These are phyloP conservation scores for Mycocentrospora acerina DNA, from an alignment of 2,329 filamentous ascomycete species.

Conservation along the genomic window DNA sequence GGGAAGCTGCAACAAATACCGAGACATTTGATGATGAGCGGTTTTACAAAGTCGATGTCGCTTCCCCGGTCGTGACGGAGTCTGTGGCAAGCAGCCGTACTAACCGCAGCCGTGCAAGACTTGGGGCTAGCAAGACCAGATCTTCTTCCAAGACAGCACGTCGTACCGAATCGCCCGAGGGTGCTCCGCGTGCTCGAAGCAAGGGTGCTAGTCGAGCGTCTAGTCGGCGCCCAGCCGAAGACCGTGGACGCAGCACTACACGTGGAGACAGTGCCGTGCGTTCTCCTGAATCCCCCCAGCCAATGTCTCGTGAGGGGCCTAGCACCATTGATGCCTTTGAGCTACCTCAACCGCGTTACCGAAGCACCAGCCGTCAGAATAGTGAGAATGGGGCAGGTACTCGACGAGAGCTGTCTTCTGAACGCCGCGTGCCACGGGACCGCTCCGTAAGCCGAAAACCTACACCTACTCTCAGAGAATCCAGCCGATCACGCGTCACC, in stretches of 20 bases:
- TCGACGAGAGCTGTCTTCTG: constrained; percentile 50
- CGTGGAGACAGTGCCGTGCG: constrained; percentile 55
- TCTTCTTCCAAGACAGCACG: constrained; percentile 39
- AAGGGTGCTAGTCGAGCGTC: constrained; percentile 36
- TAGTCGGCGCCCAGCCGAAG: constrained; percentile 38
- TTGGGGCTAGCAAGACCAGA: constrained; percentile 35
- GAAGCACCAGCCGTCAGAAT: constrained; percentile 54
- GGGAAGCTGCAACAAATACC: constrained; percentile 42
- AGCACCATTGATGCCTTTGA: constrained; percentile 66
- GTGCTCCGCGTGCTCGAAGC: constrained; percentile 24
- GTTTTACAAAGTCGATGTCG: constrained; percentile 47
- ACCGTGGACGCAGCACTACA: constrained; percentile 38
- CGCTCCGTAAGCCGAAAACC: constrained; percentile 40
- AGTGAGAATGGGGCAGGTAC: constrained; percentile 47
- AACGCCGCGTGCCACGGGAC: constrained; percentile 40
- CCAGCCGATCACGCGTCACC: constrained; percentile 36
- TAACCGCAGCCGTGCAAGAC: constrained; percentile 35
- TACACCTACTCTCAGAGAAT: constrained; percentile 29
- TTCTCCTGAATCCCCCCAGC: constrained; percentile 80
- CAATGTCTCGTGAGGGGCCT: constrained; percentile 64
- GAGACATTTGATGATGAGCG: constrained; percentile 52
- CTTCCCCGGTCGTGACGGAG: constrained; percentile 41
- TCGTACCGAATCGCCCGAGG: constrained; percentile 40
- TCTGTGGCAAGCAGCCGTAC: constrained; percentile 39
- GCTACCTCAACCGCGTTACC: constrained; percentile 49